Evolutionary conservation across 2,329 filamentous ascomycete species (phyloP).

Genomic region (Aureobasidium zeae): DNA sequence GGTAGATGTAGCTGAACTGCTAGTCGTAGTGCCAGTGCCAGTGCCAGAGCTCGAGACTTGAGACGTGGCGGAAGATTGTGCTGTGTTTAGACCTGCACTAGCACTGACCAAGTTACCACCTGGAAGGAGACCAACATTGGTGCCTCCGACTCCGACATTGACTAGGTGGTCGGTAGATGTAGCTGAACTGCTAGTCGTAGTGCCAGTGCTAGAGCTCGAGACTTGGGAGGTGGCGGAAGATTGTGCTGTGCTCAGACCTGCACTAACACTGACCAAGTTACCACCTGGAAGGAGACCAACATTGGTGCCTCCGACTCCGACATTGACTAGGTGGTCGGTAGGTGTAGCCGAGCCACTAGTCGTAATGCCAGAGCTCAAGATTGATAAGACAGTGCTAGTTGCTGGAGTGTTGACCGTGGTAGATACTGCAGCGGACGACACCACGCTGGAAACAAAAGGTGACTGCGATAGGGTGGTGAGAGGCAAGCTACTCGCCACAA

Average conservation of each 20-base stretch:
- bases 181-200: background rate
- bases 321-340: background rate
- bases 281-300: background rate
- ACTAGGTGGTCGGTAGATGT: background rate
- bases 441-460: too few species aligned
- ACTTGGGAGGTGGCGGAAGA: background rate
- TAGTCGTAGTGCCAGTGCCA: background rate
- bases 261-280: background rate
- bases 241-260: background rate
- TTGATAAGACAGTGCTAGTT: background rate
- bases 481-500: too few species aligned
- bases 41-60: too few species aligned
- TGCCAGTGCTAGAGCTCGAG: background rate
- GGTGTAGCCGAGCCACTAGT: background rate
- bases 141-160: background rate
- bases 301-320: background rate
- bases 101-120: background rate
- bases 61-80: background rate
- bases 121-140: background rate
- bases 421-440: too few species aligned
- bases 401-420: background rate
- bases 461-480: too few species aligned
- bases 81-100: background rate
- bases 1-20: background rate
- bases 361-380: background rate